A percentile compares a stretch with the other conserved stretches of the same genome.
Conservation (phyloP, 1,284 basidiomycete genomes). For the Vanrija humicola region DNA sequence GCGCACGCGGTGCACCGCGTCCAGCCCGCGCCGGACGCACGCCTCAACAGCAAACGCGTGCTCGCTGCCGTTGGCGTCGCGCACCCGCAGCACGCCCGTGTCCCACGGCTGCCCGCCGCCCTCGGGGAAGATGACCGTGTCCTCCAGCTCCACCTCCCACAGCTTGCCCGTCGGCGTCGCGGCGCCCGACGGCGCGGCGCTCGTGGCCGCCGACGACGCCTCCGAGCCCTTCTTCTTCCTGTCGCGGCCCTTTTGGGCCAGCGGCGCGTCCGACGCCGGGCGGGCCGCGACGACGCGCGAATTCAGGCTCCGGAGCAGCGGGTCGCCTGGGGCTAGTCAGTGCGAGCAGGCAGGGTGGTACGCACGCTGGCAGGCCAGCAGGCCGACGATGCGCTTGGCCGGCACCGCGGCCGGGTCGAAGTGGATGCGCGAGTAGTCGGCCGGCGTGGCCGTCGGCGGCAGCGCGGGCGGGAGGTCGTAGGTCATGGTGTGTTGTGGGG, state of each 20-base stretch:
- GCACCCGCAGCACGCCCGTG: conserved; percentile 58
- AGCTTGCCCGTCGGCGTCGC: conserved; percentile 23
- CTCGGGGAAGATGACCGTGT: conserved; percentile 85
- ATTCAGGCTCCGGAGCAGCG: conserved; percentile 35
- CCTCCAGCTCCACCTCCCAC: conserved; percentile 62
- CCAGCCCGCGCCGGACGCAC: conserved; percentile 65
- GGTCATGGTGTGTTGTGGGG: conserved; percentile 19
- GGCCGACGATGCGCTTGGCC: conserved; percentile 44
- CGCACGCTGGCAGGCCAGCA: conserved; percentile 50
- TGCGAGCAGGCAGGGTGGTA: background rate
- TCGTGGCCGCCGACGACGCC: conserved; percentile 2
- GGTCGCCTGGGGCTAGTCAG: conserved; percentile 34
- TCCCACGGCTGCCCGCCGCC: conserved; percentile 83
- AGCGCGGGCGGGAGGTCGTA: conserved; percentile 31
- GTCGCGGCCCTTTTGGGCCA: conserved; percentile 36
- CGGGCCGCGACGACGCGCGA: conserved; percentile 28
- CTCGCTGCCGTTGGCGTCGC: conserved; percentile 42
- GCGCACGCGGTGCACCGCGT: conserved; percentile 72
- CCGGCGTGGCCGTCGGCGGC: conserved; percentile 30
- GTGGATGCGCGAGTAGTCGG: conserved; percentile 43
- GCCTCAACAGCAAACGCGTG: conserved; percentile 62
- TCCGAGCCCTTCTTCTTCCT: conserved; percentile 27
- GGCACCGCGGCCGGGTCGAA: conserved; percentile 42
- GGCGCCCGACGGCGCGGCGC: conserved; percentile 3
- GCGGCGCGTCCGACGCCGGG: conserved; percentile 26